phyloP scores from a whole-genome alignment of 768 basidiomycete genomes.

The Lentinula lateritia region DNA sequence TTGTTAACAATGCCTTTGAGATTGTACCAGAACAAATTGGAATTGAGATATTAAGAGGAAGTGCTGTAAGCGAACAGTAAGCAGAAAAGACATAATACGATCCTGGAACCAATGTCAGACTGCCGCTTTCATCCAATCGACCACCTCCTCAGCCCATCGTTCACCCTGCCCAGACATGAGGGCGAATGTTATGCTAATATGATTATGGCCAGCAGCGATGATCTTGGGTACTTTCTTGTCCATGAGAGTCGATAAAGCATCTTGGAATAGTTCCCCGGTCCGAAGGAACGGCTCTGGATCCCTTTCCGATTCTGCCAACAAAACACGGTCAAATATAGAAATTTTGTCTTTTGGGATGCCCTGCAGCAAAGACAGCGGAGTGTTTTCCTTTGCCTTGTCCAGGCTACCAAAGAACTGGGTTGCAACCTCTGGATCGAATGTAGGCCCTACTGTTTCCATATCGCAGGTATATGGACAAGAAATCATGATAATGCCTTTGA shows the following conservation, averaged over 20 bases:
- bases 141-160: constrained; percentile 51
- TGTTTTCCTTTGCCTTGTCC: constrained; percentile 28
- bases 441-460: constrained; percentile 16
- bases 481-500: constrained; percentile 42
- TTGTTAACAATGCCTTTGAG: too few species aligned
- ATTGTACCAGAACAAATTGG: too few species aligned
- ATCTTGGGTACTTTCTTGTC: constrained; percentile 27
- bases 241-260: constrained; percentile 30
- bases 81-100: not conserved
- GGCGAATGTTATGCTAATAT: constrained; percentile 49
- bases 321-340: constrained; percentile 35
- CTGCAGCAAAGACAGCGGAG: constrained; percentile 36
- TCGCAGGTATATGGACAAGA: constrained; percentile 40
- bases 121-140: constrained; percentile 24
- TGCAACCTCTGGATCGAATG: constrained; percentile 22
- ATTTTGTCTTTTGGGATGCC: constrained; percentile 28
- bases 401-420: constrained; percentile 33
- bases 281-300: constrained; percentile 44
- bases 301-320: constrained; percentile 45
- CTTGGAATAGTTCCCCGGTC: constrained; percentile 30
- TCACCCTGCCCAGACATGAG: constrained; percentile 54
- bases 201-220: constrained; percentile 52
- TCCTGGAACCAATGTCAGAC: not conserved
- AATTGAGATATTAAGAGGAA: not conserved
- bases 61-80: not conserved